Base-by-base conservation (phyloP, 2,329 filamentous ascomycete genomes). In the Neofusicoccum sp. region DNA sequence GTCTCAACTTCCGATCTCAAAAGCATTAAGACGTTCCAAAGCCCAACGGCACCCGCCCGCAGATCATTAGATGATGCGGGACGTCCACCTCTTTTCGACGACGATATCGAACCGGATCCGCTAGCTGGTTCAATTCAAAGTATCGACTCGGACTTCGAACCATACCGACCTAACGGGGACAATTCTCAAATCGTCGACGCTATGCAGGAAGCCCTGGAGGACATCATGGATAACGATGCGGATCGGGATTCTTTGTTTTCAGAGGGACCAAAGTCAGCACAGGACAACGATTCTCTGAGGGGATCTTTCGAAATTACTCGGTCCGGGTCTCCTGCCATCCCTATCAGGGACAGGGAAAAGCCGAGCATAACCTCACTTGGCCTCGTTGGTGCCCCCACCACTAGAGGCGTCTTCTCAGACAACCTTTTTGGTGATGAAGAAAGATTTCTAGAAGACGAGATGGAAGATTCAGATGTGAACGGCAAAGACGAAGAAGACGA, bases 351-450 rank as follows among this genome's bases (percentile, higher is more conserved):
- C 22, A 74, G 69, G 65, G 84, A 87, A 33, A 96, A 90, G 75
- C 93, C 93, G 29, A 99, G 91, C 72, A 87, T 99, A 67, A 90
- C 94, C 9, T 97, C 95, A 0, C 80, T 99, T 3, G 95, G 95
- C 0, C 85, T 99, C 4, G 92, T 99, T 1, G 96, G 92, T 64
- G 89, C 90, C 5, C 91, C 92, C 12, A 92, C 91, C 14, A 89
- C 92, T 28, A 93, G 93, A 64, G 93, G 94, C 1, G 95, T 99
- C 2, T 99, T 99, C 74, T 87, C 91, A 6, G 91, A 98, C 72
- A 92, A 98, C 72, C 85, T 99, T 4, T 98, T 97, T 73, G 90
- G 88, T 1, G 94, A 98, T 67, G 92, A 97, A 71, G 86, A 91
- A 70, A 93, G 89, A 70, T 92, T 92, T 68, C 81, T 93, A 5